phyloP scores from a whole-genome alignment of 208 protist genomes.

The Strigomonas culicis region DNA sequence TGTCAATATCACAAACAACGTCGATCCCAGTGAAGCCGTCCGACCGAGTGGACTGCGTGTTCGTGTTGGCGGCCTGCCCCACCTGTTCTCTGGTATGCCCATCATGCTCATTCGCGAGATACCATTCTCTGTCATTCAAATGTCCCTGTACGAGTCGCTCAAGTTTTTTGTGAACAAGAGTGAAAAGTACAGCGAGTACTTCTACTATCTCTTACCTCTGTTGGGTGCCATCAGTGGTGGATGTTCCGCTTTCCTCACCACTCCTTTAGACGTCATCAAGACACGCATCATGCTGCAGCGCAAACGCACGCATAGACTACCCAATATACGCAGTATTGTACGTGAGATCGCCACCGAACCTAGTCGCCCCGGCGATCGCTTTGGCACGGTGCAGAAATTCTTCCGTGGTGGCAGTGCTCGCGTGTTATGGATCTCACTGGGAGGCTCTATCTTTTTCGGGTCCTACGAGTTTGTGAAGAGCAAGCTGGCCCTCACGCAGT shows the following conservation, averaged over 20 bases:
- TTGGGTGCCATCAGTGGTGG: slow-evolving; percentile 86
- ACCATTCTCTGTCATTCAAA: slow-evolving; percentile 92
- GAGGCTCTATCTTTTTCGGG: slow-evolving; percentile 90
- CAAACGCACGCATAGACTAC: slow-evolving; percentile 9
- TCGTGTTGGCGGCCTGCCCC: slow-evolving; percentile 31
- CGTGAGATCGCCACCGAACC: slow-evolving; percentile 48
- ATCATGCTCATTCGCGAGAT: slow-evolving; percentile 86
- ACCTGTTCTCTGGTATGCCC: slow-evolving; percentile 78
- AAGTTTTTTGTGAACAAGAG: slow-evolving; percentile 43
- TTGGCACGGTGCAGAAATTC: slow-evolving; percentile 74
- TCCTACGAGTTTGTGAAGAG: slow-evolving; percentile 78
- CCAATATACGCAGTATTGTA: slow-evolving; percentile 32
- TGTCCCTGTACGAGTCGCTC: slow-evolving; percentile 88
- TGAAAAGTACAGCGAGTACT: slow-evolving; percentile 26
- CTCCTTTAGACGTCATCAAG: slow-evolving; percentile 91
- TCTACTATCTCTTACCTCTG: slow-evolving; percentile 34
- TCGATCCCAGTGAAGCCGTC: slow-evolving; percentile 2
- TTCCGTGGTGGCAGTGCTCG: slow-evolving; percentile 82
- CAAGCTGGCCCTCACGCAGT: too few relatives aligned
- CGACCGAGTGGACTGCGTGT: background rate
- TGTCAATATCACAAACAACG: slow-evolving; percentile 46
- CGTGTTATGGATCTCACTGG: slow-evolving; percentile 89
- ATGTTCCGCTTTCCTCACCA: slow-evolving; percentile 84
- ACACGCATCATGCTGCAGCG: slow-evolving; percentile 90
- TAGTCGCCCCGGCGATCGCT: slow-evolving; percentile 46